Conservation (phyloP, 2,329 filamentous ascomycete genomes). For the Ophiostoma sp. region DNA sequence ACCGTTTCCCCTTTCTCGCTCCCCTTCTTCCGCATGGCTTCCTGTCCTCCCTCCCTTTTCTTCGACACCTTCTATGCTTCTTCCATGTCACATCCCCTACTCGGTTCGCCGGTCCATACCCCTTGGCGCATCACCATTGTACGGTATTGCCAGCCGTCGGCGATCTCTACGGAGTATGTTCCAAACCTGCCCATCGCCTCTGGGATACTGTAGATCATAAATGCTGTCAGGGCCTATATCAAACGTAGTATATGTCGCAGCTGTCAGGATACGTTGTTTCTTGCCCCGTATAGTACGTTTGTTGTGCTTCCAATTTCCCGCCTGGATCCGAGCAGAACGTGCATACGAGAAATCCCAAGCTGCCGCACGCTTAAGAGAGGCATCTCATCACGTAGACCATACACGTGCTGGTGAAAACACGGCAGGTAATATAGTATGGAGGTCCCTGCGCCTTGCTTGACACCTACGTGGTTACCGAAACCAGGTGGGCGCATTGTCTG, state of each 20-base stretch:
- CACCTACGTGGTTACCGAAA: no score
- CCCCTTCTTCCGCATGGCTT: neutral
- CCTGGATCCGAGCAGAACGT: neutral
- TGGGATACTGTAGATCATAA: neutral
- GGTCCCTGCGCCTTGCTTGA: no score
- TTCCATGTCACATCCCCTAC: constrained; percentile 7
- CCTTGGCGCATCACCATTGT: constrained; percentile 8
- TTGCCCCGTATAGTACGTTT: neutral
- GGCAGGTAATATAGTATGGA: no score
- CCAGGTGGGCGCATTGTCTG: no score
- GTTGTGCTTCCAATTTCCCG: neutral
- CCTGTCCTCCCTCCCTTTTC: neutral
- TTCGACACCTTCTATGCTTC: constrained; percentile 10
- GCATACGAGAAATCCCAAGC: neutral
- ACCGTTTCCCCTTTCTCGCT: neutral
- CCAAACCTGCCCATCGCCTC: no score
- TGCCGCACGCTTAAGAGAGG: neutral
- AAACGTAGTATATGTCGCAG: neutral
- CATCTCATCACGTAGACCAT: neutral
- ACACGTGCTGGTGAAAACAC: neutral
- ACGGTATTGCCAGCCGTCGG: neutral
- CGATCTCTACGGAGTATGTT: no score
- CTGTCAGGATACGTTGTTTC: no score
- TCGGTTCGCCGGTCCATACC: neutral
- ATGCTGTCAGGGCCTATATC: neutral